Conservation (phyloP, 164 flowering plant species). For the Dillenia suffruticosa region DNA sequence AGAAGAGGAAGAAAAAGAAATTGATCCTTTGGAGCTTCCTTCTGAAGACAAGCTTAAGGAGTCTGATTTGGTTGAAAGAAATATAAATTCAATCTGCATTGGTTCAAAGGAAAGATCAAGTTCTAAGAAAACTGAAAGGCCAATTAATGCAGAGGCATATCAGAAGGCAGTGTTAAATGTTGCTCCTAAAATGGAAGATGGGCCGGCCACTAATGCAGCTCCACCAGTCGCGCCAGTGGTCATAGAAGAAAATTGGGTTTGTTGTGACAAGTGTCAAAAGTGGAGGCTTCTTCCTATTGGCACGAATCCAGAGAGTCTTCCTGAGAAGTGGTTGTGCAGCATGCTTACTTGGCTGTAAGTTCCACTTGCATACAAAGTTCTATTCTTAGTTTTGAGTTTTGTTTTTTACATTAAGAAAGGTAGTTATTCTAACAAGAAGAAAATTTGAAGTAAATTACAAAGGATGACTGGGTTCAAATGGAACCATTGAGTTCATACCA, state of each 20-base stretch:
- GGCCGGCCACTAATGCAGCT: slow-evolving; percentile 32
- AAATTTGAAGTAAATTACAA: too few relatives aligned
- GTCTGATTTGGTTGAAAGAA: slow-evolving; percentile 30
- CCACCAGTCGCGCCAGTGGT: slow-evolving; percentile 36
- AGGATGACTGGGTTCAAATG: too few relatives aligned
- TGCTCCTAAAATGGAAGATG: slow-evolving; percentile 21
- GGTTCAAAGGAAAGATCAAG: slow-evolving; percentile 30
- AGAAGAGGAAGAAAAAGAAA: slow-evolving; percentile 35
- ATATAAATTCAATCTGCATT: slow-evolving; percentile 11
- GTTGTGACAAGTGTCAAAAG: slow-evolving; percentile 75
- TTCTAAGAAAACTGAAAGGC: slow-evolving; percentile 30
- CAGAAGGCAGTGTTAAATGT: slow-evolving; percentile 13
- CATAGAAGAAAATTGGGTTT: slow-evolving; percentile 73
- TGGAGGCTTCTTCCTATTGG: slow-evolving; percentile 94
- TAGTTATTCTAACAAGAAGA: too few relatives aligned
- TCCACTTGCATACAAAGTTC: neutral
- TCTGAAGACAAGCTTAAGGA: slow-evolving; percentile 29
- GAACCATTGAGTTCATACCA: too few relatives aligned
- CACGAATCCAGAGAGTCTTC: slow-evolving; percentile 48
- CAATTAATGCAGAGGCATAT: slow-evolving; percentile 18
- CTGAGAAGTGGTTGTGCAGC: slow-evolving; percentile 89
- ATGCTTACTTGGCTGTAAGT: slow-evolving; percentile 99
- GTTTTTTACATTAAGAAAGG: neutral
- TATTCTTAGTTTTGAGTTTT: neutral
- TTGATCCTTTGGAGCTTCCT: slow-evolving; percentile 19